phyloP scores from a whole-genome alignment of 31 red algal genomes.

The Asparagopsis taxiformis region DNA sequence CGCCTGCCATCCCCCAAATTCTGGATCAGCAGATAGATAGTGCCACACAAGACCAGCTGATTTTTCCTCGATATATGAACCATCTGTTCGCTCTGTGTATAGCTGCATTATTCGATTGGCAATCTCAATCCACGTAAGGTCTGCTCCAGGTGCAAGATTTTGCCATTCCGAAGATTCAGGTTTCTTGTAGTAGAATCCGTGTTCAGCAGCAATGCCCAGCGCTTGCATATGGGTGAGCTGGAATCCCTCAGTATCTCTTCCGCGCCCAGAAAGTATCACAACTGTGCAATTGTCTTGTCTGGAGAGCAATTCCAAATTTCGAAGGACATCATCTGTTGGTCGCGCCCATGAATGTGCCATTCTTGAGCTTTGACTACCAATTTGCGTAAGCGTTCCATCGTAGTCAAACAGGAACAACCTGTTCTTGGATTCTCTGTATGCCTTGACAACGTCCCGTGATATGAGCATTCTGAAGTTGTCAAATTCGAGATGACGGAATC shows the following conservation, averaged over 20 bases:
- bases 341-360: constrained; percentile 92
- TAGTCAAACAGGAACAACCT: constrained; percentile 97
- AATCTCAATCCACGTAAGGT: constrained; percentile 89
- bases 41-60: constrained; percentile 94
- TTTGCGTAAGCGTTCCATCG: constrained; percentile 92
- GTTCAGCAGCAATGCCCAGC: constrained; percentile 94
- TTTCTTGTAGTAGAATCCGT: constrained; percentile 93
- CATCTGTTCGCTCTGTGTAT: constrained; percentile 96
- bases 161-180: constrained; percentile 42
- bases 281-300: constrained; percentile 71
- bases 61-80: constrained; percentile 93
- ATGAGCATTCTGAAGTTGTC: constrained; percentile 85
- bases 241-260: constrained; percentile 52
- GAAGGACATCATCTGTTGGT: constrained; percentile 68
- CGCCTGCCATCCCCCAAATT: constrained; percentile 98
- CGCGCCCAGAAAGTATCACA: constrained; percentile 82
- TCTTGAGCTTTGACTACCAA: constrained; percentile 49
- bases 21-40: constrained; percentile 94
- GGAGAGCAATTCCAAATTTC: constrained; percentile 58
- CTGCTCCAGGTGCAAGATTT: constrained; percentile 63
- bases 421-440: constrained; percentile 63
- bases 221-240: constrained; percentile 40
- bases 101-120: constrained; percentile 88
- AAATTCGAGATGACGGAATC: constrained; percentile 83
- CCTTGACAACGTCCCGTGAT: constrained; percentile 65